Conservation (phyloP, 139 green algal species). For the Mesotaenium endlicherianum region DNA sequence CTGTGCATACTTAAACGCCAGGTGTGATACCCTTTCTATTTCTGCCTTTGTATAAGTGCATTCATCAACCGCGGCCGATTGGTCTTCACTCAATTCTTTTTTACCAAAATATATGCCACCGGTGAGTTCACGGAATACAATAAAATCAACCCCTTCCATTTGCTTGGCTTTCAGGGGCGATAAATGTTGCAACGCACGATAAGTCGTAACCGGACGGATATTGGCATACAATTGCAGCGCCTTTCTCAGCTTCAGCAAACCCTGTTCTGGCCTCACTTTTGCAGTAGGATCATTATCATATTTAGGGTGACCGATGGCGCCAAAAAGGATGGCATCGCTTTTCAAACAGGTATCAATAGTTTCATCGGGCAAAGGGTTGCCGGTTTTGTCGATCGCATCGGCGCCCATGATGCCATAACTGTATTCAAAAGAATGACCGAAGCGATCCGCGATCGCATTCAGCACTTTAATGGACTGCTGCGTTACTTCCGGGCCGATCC, state of each 20-base stretch:
- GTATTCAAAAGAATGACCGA: slow-evolving; percentile 69
- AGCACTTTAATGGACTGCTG: slow-evolving; percentile 73
- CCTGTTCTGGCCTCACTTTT: slow-evolving; percentile 82
- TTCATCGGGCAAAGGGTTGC: slow-evolving; percentile 78
- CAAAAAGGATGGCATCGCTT: slow-evolving; percentile 86
- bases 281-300: slow-evolving; percentile 85
- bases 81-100: slow-evolving; percentile 69
- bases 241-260: slow-evolving; percentile 81
- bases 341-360: slow-evolving; percentile 77
- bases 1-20: slow-evolving; percentile 83
- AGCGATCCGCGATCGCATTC: slow-evolving; percentile 31
- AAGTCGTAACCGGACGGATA: slow-evolving; percentile 86
- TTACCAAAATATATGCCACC: slow-evolving; percentile 97
- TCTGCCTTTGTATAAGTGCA: slow-evolving; percentile 73
- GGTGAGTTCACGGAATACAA: slow-evolving; percentile 96
- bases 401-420: slow-evolving; percentile 81
- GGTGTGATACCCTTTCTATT: slow-evolving; percentile 88
- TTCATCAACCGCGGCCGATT: background rate
- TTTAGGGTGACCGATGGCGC: slow-evolving; percentile 81
- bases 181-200: slow-evolving; percentile 79
- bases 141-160: slow-evolving; percentile 91
- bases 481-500: slow-evolving; percentile 96
- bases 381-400: slow-evolving; percentile 88
- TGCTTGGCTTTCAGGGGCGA: slow-evolving; percentile 89
- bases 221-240: slow-evolving; percentile 94